Percentiles rank a stretch among this genome's conserved stretches.
Conservation (phyloP, 805 yeast genomes). For the Nakazawaea populi region DNA sequence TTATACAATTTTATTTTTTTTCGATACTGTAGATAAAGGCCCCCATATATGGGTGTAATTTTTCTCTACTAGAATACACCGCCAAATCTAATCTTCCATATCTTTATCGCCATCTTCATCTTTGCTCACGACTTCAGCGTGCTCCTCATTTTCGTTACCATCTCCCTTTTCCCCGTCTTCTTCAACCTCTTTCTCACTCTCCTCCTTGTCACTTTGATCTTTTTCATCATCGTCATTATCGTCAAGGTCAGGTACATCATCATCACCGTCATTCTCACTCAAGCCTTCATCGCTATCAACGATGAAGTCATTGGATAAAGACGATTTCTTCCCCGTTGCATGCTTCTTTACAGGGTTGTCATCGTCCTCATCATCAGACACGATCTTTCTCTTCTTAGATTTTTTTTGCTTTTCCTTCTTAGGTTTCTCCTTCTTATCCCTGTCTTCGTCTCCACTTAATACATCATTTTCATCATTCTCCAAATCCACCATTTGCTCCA, state of each 20-base stretch:
- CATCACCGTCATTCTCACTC: constrained; percentile 19
- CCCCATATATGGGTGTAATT: too few species aligned
- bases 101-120: background rate
- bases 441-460: constrained; percentile 26
- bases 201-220: background rate
- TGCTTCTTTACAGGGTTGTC: constrained; percentile 3
- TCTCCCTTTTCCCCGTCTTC: background rate
- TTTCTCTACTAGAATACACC: too few species aligned
- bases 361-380: constrained; percentile 37
- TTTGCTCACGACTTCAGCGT: background rate
- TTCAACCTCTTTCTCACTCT: background rate
- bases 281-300: constrained; percentile 28
- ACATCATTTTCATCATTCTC: constrained; percentile 28
- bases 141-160: background rate
- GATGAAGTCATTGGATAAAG: constrained; percentile 9
- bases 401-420: constrained; percentile 18
- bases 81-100: background rate
- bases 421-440: constrained; percentile 16
- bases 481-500: constrained; percentile 30
- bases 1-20: background rate
- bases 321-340: constrained; percentile 9
- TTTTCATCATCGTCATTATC: constrained; percentile 1
- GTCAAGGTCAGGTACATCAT: constrained; percentile 4
- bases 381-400: constrained; percentile 29
- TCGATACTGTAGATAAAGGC: too few species aligned